These are phyloP conservation scores for Achaetomium macrosporum DNA, from an alignment of 2,329 filamentous ascomycete species.

Conservation along the genomic window DNA sequence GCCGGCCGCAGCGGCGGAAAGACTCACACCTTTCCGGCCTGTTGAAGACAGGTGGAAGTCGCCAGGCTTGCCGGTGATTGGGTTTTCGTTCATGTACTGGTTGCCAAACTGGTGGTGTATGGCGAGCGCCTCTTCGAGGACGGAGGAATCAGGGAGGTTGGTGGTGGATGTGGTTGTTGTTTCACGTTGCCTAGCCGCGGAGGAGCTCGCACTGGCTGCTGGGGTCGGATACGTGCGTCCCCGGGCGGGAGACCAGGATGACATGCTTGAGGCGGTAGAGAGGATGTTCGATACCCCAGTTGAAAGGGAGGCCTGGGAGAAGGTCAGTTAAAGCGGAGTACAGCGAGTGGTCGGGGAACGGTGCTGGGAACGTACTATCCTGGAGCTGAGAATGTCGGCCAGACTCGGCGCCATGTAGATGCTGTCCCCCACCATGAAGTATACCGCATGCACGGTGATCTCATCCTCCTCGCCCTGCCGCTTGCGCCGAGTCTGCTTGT, in stretches of 20 bases:
- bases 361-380: constrained; percentile 44
- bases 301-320: constrained; percentile 46
- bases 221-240: constrained; percentile 48
- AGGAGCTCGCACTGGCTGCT: constrained; percentile 18
- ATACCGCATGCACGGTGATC: constrained; percentile 52
- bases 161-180: constrained; percentile 44
- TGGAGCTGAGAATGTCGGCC: constrained; percentile 52
- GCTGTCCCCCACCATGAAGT: constrained; percentile 61
- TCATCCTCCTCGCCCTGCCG: constrained; percentile 50
- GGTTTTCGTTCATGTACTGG: constrained; percentile 63
- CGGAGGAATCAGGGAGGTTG: constrained; percentile 37
- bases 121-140: constrained; percentile 53
- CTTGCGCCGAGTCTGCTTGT: constrained; percentile 60
- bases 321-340: background rate
- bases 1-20: constrained; percentile 4
- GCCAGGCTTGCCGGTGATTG: constrained; percentile 60
- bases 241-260: constrained; percentile 49
- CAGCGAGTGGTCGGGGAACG: background rate
- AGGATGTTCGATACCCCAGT: constrained; percentile 49
- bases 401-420: constrained; percentile 61
- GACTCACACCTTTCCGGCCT: constrained; percentile 41
- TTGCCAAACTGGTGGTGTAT: constrained; percentile 54
- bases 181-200: constrained; percentile 36
- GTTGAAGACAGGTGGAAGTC: constrained; percentile 60
- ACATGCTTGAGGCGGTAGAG: constrained; percentile 43